phyloP scores from a whole-genome alignment of 2,329 filamentous ascomycete species.

The Fusarium concolor region DNA sequence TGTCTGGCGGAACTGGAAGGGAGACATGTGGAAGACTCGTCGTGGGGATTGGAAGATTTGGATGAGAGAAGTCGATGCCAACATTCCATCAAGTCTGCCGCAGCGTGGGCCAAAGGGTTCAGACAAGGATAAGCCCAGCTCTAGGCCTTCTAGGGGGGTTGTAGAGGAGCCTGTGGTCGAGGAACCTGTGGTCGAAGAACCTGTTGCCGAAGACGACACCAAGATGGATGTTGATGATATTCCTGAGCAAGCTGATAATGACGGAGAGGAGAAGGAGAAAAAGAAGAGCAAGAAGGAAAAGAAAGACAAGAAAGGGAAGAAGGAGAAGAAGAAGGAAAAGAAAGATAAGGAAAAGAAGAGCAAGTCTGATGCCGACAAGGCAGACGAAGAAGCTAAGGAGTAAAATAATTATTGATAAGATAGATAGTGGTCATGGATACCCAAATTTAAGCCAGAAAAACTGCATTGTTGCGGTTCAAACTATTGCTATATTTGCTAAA shows the following conservation, averaged over 20 bases:
- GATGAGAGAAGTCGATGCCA: constrained; percentile 61
- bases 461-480: not conserved
- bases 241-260: constrained; percentile 7
- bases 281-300: constrained; percentile 18
- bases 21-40: constrained; percentile 67
- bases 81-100: constrained; percentile 34
- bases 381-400: constrained; percentile 21
- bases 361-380: constrained; percentile 11
- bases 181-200: not conserved
- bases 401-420: constrained; percentile 21
- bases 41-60: constrained; percentile 67
- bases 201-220: not conserved
- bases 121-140: constrained; percentile 14
- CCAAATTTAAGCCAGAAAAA: constrained; percentile 24
- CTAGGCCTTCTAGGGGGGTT: not conserved
- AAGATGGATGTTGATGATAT: constrained; percentile 29
- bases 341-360: constrained; percentile 18
- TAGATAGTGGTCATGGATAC: constrained; percentile 33
- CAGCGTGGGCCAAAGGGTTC: constrained; percentile 25
- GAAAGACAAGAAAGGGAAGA: constrained; percentile 11
- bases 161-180: constrained; percentile 6
- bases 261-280: constrained; percentile 5
- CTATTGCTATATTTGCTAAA: not conserved
- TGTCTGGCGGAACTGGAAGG: constrained; percentile 69
- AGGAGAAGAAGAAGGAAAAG: constrained; percentile 14